These are phyloP conservation scores for Davidsoniella eucalypti DNA, from an alignment of 2,329 filamentous ascomycete species.

Conservation along the genomic window DNA sequence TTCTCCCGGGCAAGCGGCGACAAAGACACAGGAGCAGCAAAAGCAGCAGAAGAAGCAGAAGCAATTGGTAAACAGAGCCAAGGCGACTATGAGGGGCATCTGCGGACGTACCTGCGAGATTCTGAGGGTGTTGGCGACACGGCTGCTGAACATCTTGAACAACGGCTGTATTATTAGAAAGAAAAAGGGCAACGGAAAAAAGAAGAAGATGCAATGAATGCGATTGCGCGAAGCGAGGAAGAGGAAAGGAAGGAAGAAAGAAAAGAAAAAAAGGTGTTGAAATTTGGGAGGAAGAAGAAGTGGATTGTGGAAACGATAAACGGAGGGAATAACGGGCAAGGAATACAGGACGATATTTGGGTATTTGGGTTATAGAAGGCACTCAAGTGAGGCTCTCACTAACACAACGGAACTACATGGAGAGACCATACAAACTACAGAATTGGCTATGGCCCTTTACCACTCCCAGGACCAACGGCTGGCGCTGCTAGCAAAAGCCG, in stretches of 20 bases:
- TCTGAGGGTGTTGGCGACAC: slow-evolving; percentile 12
- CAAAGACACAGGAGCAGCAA: not conserved
- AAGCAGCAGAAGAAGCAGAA: not conserved
- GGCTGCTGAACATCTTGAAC: slow-evolving; percentile 13
- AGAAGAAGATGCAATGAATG: slow-evolving; percentile 13
- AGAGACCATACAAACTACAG: too few species aligned
- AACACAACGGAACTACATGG: too few species aligned
- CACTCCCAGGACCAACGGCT: too few species aligned
- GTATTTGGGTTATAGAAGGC: too few species aligned
- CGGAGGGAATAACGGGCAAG: slow-evolving; percentile 1
- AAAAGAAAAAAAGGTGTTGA: slow-evolving; percentile 8
- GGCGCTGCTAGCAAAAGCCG: not conserved
- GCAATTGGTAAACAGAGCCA: not conserved
- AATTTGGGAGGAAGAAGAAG: slow-evolving; percentile 13
- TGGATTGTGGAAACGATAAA: slow-evolving; percentile 5
- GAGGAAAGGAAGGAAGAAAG: slow-evolving; percentile 6
- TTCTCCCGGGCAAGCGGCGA: slow-evolving; percentile 1
- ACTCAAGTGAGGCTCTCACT: too few species aligned
- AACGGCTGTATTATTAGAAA: slow-evolving; percentile 4
- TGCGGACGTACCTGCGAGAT: slow-evolving; percentile 6
- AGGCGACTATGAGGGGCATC: not conserved
- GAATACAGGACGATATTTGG: not conserved
- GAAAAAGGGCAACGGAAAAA: slow-evolving; percentile 13
- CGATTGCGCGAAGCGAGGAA: slow-evolving; percentile 12
- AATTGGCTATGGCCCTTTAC: too few species aligned